Base-by-base conservation (phyloP, 257 asterid genomes). In the Orobanche coerulescens region DNA sequence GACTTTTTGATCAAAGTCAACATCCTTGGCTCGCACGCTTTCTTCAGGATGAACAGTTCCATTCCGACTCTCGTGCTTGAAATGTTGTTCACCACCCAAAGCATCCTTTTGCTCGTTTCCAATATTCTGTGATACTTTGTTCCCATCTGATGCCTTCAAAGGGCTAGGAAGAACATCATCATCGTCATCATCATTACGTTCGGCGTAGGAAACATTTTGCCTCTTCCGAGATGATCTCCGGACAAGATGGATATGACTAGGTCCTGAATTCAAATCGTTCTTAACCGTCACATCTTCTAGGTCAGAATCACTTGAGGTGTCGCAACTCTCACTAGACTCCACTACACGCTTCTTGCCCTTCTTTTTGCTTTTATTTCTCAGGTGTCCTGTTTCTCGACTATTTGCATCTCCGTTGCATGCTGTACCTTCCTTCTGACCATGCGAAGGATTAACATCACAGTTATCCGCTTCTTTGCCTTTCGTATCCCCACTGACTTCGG, bases 171-270 rank as follows among this genome's bases (percentile, higher is more conserved):
- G 43, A 25, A 68, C 85, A 64, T 64, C 78, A 28, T 69, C 85
- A 65, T 65, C 79, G 70, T 76, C 81, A 47, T 76, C 90, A 58
- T 61, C 79, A 24, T 39, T 74, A 71, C 54, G 77, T 73, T 86
- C 94, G 20, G 64, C 69, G 73, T 86, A 84, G 43, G 79, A 69
- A 44, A 89, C 71, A 62, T 74, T 53, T 60, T 81, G 86, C 76
- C 84, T 78, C 54, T 59, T 78, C 30, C 90, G 86, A 69, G 81
- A 64, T 36, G 95, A 89, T 76, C 92, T 81, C 34, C 87, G 81
- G 10, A 76, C 63, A 26, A n/a, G 24, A 30, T 44, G 73, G 48
- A 2, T 42, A 63, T 63, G 34, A 56, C 73, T 53, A 60, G 69
- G 46, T 55, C 79, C 87, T 73, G 76, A 70, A 48, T 62, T 64